Conservation (phyloP, 2,329 filamentous ascomycete species). For the Orbilia blumenaviensis region DNA sequence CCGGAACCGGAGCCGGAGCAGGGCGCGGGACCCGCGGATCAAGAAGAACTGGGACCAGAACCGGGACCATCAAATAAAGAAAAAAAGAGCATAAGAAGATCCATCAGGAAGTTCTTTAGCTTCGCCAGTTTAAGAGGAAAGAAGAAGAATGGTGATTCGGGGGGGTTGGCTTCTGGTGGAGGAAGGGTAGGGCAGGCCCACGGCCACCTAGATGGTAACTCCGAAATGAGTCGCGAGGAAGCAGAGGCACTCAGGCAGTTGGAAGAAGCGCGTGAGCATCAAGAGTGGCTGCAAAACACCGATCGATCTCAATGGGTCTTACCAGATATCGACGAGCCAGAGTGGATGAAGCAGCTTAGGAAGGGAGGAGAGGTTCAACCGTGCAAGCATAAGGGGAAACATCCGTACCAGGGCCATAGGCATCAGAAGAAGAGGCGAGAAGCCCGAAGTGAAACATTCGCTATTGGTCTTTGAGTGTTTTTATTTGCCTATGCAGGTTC, state of each 20-base stretch:
- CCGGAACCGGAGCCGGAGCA: background rate
- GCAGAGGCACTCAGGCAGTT: no score
- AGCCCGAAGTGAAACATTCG: no score
- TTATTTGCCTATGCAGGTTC: no score
- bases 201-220: background rate
- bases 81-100: background rate
- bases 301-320: background rate
- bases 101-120: background rate
- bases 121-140: background rate
- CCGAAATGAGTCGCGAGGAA: background rate
- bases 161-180: background rate
- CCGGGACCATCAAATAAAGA: background rate
- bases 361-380: conserved; percentile 1
- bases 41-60: background rate
- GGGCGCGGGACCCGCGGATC: no score
- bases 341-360: conserved; percentile 16
- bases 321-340: background rate
- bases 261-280: background rate
- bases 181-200: background rate
- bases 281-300: background rate
- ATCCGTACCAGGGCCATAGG: background rate
- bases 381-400: conserved; percentile 25
- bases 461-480: no score
- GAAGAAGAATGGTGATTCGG: background rate
- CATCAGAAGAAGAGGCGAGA: background rate